Percentiles rank a stretch among this genome's conserved stretches.
phyloP scores from a whole-genome alignment of 495 filamentous ascomycete species.

The Penicillium soppii region DNA sequence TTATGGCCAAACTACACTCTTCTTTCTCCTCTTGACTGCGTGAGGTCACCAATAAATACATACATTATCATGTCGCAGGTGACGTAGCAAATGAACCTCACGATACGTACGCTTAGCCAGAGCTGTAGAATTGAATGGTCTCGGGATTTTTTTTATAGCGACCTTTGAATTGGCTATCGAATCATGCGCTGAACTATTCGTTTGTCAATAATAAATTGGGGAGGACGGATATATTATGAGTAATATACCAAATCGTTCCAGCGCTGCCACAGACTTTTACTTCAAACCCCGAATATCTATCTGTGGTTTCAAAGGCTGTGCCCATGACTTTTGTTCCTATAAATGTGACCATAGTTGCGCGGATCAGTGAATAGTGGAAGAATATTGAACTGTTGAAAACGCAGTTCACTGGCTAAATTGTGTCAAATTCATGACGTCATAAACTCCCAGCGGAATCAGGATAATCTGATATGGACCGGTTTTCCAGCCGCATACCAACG shows the following conservation, averaged over 20 bases:
- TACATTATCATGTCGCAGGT: slow-evolving; percentile 88
- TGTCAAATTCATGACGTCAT: no score
- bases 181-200: slow-evolving; percentile 5
- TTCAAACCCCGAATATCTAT: slow-evolving; percentile 1
- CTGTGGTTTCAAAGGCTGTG: neutral
- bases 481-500: no score
- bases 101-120: slow-evolving; percentile 88
- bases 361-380: no score
- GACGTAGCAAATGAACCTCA: slow-evolving; percentile 85
- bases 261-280: neutral
- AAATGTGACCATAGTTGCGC: slow-evolving; percentile 2
- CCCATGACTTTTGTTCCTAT: slow-evolving; percentile 2
- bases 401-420: no score
- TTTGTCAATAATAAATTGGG: neutral
- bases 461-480: no score
- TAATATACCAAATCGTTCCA: slow-evolving; percentile 1
- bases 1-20: no score
- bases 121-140: slow-evolving; percentile 88
- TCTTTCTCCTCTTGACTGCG: no score
- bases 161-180: slow-evolving; percentile 59
- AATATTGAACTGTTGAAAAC: no score
- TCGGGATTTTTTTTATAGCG: slow-evolving; percentile 96
- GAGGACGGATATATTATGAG: neutral
- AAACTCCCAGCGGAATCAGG: no score
- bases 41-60: neutral